A percentile compares a stretch with the other conserved stretches of the same genome.
Conservation (phyloP, 2,329 filamentous ascomycete species). For the Fusarium pilosicola region DNA sequence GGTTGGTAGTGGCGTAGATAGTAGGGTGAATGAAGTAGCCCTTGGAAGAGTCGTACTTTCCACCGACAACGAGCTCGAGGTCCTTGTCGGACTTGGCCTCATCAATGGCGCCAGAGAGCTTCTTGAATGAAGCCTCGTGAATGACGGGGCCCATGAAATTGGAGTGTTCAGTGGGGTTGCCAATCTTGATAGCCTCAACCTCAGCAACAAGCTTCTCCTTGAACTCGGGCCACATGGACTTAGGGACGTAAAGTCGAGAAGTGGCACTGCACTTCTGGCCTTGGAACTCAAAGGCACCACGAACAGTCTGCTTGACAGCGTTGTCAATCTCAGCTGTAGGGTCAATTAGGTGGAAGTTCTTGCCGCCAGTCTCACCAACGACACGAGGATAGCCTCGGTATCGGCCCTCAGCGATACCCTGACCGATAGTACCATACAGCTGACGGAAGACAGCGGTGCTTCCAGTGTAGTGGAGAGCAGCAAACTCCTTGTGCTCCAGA, state of each 20-base stretch:
- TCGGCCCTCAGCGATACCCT: conserved; percentile 80
- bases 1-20: conserved; percentile 79
- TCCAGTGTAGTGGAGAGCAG: conserved; percentile 94
- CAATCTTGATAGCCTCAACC: conserved; percentile 75
- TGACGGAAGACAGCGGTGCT: conserved; percentile 91
- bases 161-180: conserved; percentile 72
- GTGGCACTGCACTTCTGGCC: conserved; percentile 92
- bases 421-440: conserved; percentile 86
- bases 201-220: conserved; percentile 73
- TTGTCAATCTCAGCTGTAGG: conserved; percentile 80
- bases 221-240: conserved; percentile 79
- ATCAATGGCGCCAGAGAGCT: conserved; percentile 80
- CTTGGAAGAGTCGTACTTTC: conserved; percentile 78
- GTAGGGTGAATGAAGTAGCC: conserved; percentile 89
- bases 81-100: conserved; percentile 79
- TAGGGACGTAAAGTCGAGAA: conserved; percentile 80
- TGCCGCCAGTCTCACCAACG: conserved; percentile 90
- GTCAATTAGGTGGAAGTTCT: conserved; percentile 92
- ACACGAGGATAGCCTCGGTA: conserved; percentile 89
- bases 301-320: conserved; percentile 82
- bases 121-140: conserved; percentile 83
- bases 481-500: conserved; percentile 81
- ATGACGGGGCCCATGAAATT: conserved; percentile 92
- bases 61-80: conserved; percentile 78
- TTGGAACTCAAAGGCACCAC: conserved; percentile 90